These are phyloP conservation scores for Fragaria vesca DNA, from an alignment of 306 rosid genomes.

Conservation along the genomic window DNA sequence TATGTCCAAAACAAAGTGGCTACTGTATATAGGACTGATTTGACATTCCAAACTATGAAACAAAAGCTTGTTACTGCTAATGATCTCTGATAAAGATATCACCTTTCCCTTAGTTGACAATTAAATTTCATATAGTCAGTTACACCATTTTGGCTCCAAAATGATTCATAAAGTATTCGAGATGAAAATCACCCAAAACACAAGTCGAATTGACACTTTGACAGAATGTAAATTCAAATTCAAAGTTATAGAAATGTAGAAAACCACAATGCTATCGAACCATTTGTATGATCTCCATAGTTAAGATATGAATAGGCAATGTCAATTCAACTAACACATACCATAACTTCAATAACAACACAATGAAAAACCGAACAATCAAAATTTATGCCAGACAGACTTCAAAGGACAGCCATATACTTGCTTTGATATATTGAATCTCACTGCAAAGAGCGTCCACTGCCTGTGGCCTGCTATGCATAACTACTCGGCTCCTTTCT, in stretches of 20 bases:
- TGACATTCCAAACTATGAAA: no score
- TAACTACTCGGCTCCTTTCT: slow-evolving; percentile 29
- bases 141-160: background rate
- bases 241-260: background rate
- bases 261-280: background rate
- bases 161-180: background rate
- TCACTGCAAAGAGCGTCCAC: slow-evolving; percentile 7
- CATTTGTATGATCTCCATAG: slow-evolving; percentile 19
- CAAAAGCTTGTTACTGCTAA: no score
- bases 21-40: no score
- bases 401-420: slow-evolving; percentile 23
- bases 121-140: no score
- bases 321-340: slow-evolving; percentile 12
- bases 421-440: background rate
- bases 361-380: slow-evolving; percentile 16
- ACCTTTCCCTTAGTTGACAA: no score
- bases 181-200: background rate
- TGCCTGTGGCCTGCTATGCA: slow-evolving; percentile 13
- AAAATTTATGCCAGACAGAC: slow-evolving; percentile 40
- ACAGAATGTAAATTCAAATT: slow-evolving; percentile 9
- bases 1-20: no score
- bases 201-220: background rate
- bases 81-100: no score
- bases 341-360: slow-evolving; percentile 9
- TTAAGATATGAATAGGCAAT: slow-evolving; percentile 1